phyloP scores from a whole-genome alignment of 345 rosid species.

The Eucalyptus curtisii region DNA sequence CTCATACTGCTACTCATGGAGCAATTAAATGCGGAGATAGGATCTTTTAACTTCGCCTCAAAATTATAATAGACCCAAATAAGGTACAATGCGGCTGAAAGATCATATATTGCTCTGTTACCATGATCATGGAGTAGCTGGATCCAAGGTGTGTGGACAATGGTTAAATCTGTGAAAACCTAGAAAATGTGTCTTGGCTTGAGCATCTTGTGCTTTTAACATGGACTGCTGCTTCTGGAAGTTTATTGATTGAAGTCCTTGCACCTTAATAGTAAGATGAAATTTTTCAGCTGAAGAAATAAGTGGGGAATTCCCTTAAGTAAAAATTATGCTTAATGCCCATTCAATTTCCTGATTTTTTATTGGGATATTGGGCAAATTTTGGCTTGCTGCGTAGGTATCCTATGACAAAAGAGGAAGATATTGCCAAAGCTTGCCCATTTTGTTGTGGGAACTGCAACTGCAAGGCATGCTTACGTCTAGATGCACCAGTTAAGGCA shows the following conservation, averaged over 20 bases:
- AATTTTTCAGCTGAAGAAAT: not conserved
- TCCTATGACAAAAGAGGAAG: slow-evolving; percentile 23
- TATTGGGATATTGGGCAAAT: not conserved
- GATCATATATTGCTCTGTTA: not conserved
- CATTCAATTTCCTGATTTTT: not conserved
- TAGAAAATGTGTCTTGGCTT: not conserved
- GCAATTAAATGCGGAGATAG: not conserved
- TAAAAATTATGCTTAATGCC: not conserved
- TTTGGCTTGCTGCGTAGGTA: slow-evolving; percentile 18
- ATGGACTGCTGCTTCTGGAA: not conserved
- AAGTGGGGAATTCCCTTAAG: not conserved
- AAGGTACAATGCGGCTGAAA: not conserved
- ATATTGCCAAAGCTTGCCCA: slow-evolving; percentile 30
- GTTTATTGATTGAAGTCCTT: not conserved
- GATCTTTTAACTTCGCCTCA: not conserved
- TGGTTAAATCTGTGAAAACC: not conserved
- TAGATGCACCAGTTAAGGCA: slow-evolving; percentile 11
- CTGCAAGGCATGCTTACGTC: slow-evolving; percentile 52
- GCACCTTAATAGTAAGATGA: not conserved
- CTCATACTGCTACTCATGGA: not conserved
- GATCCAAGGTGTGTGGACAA: not conserved
- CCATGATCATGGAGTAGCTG: not conserved
- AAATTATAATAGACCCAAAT: not conserved
- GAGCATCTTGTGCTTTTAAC: not conserved
- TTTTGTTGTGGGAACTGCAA: slow-evolving; percentile 36